These are phyloP conservation scores for Cladosporium austrohemisphaericum DNA, from an alignment of 2,329 filamentous ascomycete species.

Conservation along the genomic window DNA sequence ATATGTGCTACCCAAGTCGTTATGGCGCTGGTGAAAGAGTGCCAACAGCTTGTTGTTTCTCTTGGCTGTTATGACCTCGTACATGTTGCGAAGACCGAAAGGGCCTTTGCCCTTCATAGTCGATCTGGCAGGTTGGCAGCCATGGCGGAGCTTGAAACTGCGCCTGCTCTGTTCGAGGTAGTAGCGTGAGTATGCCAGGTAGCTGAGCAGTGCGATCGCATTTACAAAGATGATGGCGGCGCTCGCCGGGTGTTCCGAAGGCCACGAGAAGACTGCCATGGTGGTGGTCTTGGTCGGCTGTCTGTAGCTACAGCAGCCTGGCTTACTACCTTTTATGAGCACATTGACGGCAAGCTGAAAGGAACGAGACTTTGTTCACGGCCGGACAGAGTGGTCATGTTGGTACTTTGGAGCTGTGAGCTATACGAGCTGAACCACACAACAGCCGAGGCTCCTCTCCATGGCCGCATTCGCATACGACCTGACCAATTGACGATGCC, in stretches of 20 bases:
- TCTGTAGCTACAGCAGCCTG: too few species aligned
- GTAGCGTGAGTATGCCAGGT: constrained; percentile 4
- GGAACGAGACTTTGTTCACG: too few species aligned
- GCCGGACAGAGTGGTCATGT: too few species aligned
- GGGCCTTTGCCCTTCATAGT: neutral
- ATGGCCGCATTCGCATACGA: too few species aligned
- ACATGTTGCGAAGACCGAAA: neutral
- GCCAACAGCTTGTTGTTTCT: constrained; percentile 1
- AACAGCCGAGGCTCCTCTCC: too few species aligned
- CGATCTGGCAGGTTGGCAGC: neutral
- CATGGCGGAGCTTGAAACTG: constrained; percentile 8
- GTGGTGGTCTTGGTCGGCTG: too few species aligned
- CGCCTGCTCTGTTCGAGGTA: neutral
- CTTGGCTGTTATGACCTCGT: constrained; percentile 1
- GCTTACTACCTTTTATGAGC: too few species aligned
- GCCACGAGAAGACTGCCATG: neutral
- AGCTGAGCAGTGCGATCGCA: neutral
- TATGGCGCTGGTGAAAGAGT: neutral
- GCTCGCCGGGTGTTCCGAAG: neutral
- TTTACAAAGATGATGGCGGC: constrained; percentile 1
- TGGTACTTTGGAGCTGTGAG: too few species aligned
- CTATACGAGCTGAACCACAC: too few species aligned
- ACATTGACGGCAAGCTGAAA: too few species aligned
- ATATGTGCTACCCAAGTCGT: constrained; percentile 1
- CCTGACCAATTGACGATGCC: too few species aligned